Conservation (phyloP, 495 filamentous ascomycete species). For the Terfezia claveryi region DNA sequence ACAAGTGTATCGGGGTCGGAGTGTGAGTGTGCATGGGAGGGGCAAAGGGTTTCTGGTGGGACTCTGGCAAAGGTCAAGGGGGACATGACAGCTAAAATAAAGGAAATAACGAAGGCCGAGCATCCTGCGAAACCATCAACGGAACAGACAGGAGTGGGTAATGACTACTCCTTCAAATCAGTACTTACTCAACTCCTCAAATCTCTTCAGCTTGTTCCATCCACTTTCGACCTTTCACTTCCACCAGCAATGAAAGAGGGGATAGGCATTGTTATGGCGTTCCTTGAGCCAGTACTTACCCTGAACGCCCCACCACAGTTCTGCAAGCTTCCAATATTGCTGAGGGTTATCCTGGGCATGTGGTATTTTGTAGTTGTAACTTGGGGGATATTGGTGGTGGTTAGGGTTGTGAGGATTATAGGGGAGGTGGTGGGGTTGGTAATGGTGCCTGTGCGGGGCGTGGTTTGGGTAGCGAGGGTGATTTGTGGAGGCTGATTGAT, state of each 20-base stretch:
- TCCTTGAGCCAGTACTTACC: not conserved
- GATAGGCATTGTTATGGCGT: not conserved
- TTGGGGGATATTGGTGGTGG: not conserved
- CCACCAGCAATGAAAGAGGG: not conserved
- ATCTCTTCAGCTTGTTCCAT: not conserved
- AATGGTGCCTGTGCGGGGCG: not conserved
- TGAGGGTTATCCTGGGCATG: not conserved
- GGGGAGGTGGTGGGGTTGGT: not conserved
- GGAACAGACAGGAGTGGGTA: not conserved
- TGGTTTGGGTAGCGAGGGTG: not conserved
- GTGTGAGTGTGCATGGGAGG: not conserved
- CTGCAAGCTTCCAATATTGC: not conserved
- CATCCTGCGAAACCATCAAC: not conserved
- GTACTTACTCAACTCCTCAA: not conserved
- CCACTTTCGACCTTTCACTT: not conserved
- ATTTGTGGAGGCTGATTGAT: not conserved
- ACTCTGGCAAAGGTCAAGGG: not conserved
- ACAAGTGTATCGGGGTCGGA: not conserved
- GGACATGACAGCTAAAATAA: not conserved
- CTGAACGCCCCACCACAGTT: not conserved
- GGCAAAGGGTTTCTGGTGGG: not conserved
- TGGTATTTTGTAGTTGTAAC: not conserved
- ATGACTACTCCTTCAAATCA: not conserved
- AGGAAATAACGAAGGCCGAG: not conserved
- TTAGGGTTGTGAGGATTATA: not conserved